Base-by-base conservation (phyloP, 805 yeast genomes). In the Kodamaea kaohsiungensis region DNA sequence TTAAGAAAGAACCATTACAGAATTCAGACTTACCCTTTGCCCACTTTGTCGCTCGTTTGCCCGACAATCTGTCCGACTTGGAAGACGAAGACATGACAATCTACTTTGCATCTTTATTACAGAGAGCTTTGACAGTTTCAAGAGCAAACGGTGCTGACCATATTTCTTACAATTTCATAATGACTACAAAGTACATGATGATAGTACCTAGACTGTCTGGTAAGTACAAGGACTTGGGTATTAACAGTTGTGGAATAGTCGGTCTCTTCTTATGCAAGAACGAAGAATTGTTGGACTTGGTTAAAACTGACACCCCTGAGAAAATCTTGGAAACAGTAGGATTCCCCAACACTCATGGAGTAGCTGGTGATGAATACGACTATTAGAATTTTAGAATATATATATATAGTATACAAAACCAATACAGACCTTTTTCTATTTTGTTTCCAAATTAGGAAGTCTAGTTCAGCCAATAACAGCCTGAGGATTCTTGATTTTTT, bases 141-240 rank as follows among this genome's bases (percentile, higher is more conserved):
- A 84, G 84, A 65, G 87, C 86, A 55, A 62, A 70, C 50, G 75
- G 69, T 5, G 62, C 71, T 13, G 59, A 64, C n/a, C 74, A 75
- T 45, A 73, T 85, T 49, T 87, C 93, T 39, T 93, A 89, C 69
- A 93, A 93, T 66, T 84, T 92, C 37, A 72, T 91, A 45, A 83
- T 93, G 80, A 91, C 96, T 48, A 84, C 84, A 48, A 80, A 84
- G 51, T 93, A 95, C 89, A 82, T 93, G 72, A 82, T 91, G 82
- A 68, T 89, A 18, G 86, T 91, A n/a, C 98, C 99, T 15, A 81
- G 98, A 63, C 75, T 87, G 1, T 63, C 66, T 15, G 86, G 87
- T 1, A 74, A 71, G 49, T 85, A 77, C 62, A 77, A 79, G 43
- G 61, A 60, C 15, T 70, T 86, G 30, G 88, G 93, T 54, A 79